These are phyloP conservation scores for Ramichloridium luteum DNA, from an alignment of 2,329 filamentous ascomycete species.

Conservation along the genomic window DNA sequence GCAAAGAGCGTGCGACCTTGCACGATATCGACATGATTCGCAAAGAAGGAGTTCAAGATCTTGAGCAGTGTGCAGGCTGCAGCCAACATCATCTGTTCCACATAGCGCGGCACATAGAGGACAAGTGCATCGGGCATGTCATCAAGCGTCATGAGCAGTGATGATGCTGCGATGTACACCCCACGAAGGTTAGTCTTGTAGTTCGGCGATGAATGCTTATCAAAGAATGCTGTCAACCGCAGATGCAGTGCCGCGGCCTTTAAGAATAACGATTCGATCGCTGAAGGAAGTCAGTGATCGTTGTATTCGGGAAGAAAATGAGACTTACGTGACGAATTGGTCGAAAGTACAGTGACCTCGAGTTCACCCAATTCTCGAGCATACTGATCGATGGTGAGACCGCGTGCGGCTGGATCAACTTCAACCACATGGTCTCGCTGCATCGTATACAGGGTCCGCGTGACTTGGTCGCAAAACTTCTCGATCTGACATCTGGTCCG, in stretches of 20 bases:
- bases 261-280: slow-evolving; percentile 48
- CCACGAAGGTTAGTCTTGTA: slow-evolving; percentile 65
- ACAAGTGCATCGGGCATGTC: slow-evolving; percentile 44
- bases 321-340: slow-evolving; percentile 20
- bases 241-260: slow-evolving; percentile 64
- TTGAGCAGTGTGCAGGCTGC: slow-evolving; percentile 68
- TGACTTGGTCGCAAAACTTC: slow-evolving; percentile 64
- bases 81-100: slow-evolving; percentile 77
- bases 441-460: slow-evolving; percentile 68
- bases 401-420: slow-evolving; percentile 25
- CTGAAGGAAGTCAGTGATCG: slow-evolving; percentile 43
- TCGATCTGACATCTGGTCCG: slow-evolving; percentile 59
- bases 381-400: slow-evolving; percentile 27
- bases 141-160: slow-evolving; percentile 59
- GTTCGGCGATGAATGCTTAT: slow-evolving; percentile 57
- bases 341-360: slow-evolving; percentile 24
- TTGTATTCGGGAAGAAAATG: slow-evolving; percentile 31
- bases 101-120: slow-evolving; percentile 57
- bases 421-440: slow-evolving; percentile 56
- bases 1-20: slow-evolving; percentile 58
- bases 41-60: slow-evolving; percentile 62
- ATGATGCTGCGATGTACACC: slow-evolving; percentile 58
- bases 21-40: slow-evolving; percentile 56
- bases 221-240: slow-evolving; percentile 68
- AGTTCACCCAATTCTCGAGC: slow-evolving; percentile 26